Base-by-base conservation (phyloP, 768 basidiomycete species). In the Gyrodon lividus region DNA sequence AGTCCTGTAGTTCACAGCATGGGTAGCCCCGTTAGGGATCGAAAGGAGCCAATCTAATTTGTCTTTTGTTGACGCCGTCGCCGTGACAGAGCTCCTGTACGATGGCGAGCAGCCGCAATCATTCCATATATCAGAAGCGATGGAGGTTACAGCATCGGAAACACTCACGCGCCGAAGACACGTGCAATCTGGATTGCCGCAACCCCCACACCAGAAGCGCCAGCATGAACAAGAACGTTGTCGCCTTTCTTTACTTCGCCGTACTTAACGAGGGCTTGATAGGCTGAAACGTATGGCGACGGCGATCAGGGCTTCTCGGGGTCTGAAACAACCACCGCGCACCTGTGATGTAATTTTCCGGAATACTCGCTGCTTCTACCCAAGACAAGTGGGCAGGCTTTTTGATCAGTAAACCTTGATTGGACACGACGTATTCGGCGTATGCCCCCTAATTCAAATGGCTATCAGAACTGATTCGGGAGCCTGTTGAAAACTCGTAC, bases 261-360 rank as follows among this genome's bases (percentile, higher is more conserved):
- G 54, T 85, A 80, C 31, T 86, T 65, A 42, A 90, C 75, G 17
- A 87, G 66, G 0, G 80, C 84, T 60, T 86, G 84, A 63, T 75
- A 84, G 4, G 84, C 84, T 82, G 57, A 34, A 16, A 54, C 39
- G 46, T 24, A 50, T 24, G 12, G 33, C 20, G 24, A 46, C 31
- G 30, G 38, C 38, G 24, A 46, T 58, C 52, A 58, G 46, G 14
- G 42, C 7, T 26, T 31, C 37, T 47, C 44, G 44, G 50, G 50
- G 28, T 44, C 30, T 26, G 48, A 38, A 35, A 30, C 6, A 30
- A 28, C 50, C 50, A 22, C 35, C 40, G 19, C 72, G 56, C 57
- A 84, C 92, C 92, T 48, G 95, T 97, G 50, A 97, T 71, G 71
- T 87, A 95, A 54, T 81, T 84, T 71, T 98, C 95, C 0, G 91